Evolutionary conservation across 2,329 filamentous ascomycete species (phyloP), one percentile per base, ranked within the genome.

Genomic region (Juglanconis oblonga): DNA sequence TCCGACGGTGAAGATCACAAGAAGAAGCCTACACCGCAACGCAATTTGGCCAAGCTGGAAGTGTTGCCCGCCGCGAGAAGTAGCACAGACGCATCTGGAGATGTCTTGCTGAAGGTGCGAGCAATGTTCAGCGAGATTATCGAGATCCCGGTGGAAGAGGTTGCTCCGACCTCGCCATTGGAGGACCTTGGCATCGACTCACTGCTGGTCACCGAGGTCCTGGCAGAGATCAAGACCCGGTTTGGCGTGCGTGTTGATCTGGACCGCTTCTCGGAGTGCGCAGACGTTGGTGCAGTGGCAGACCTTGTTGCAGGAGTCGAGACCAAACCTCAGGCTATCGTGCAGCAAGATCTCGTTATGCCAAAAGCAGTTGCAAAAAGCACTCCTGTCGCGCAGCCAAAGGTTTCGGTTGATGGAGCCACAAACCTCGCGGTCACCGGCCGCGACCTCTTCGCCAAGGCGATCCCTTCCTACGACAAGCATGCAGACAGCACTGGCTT

Each of bases 181-280:
- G 67, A 62, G 7, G 72, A 74, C 35, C 59, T 76, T 10, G 74
- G 75, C 2, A 67, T 77, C 11, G 74, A 76, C 57, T 77, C 74
- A 7, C 64, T 76, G 9, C 67, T 75, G 64, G 68, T 63, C 2
- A 73, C 68, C 32, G 74, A 76, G 56, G 61, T 76, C 24, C 58
- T 67, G 5, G 59, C 61, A 13, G 73, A 74, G 14, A 68, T 75
- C 9, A 58, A 65, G 40, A 61, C 57, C 4, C 50, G 35, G 2
- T 66, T 68, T 24, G 48, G 47, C 8, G 33, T 68, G 2, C 24
- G 24, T 24, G 24, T 24, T 24, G 24, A 24, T 24, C 24, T 24
- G 24, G 24, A 24, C 24, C 24, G 24, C 24, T 24, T 24, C 2
- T 24, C 24, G 2, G 24, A 24, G 24, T 24, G 24, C 24, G 24